These are phyloP conservation scores for Tetrahymena borealis DNA, from an alignment of 73 alveolate genomes.

Conservation along the genomic window DNA sequence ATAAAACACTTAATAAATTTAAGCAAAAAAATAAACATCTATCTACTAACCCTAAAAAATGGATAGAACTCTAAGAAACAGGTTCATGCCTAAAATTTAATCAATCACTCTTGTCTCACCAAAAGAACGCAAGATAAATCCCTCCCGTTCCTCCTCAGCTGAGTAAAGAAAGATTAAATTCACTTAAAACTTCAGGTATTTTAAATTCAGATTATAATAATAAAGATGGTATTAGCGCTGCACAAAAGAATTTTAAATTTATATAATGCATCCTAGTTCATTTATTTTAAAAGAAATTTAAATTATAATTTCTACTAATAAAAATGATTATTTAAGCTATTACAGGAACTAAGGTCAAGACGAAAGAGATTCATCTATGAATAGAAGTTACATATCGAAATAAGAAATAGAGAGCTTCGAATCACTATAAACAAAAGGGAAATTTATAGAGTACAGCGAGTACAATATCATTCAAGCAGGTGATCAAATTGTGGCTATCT, in stretches of 20 bases:
- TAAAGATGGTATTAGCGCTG: too few species aligned
- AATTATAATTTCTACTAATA: background rate
- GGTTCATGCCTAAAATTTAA: background rate
- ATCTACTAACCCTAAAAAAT: background rate
- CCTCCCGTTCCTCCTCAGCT: background rate
- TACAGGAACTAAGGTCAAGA: too few species aligned
- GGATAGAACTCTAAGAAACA: background rate
- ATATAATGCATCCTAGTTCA: too few species aligned
- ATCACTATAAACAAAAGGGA: background rate
- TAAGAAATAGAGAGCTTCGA: background rate
- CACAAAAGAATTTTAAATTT: too few species aligned
- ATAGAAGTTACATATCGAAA: background rate
- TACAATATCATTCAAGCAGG: background rate
- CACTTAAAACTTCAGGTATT: background rate
- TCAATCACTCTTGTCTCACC: background rate
- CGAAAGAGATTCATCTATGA: background rate
- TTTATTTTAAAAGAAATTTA: too few species aligned
- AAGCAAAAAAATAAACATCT: background rate
- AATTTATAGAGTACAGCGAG: background rate
- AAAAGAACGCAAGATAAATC: background rate
- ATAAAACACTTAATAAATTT: background rate
- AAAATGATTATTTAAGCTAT: background rate
- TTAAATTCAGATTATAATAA: too few species aligned
- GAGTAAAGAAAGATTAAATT: background rate
- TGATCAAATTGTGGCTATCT: background rate